A percentile compares a stretch with the other conserved stretches of the same genome.
These are phyloP conservation scores for Rhizophora apiculata DNA, from an alignment of 345 rosid genomes.

Conservation along the genomic window DNA sequence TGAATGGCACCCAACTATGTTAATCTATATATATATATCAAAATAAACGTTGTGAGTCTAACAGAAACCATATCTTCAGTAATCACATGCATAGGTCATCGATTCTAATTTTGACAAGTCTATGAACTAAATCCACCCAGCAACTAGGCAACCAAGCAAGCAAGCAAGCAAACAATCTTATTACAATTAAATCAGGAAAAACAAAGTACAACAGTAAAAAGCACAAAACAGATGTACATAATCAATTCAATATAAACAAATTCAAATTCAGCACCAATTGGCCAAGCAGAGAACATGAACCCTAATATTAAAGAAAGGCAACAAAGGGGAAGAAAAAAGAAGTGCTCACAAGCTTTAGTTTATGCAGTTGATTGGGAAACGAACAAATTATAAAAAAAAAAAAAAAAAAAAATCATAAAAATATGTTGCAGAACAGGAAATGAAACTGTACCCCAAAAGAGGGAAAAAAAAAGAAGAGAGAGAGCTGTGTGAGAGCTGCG, in stretches of 20 bases:
- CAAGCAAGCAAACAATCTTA: too few relatives aligned
- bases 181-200: too few relatives aligned
- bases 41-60: too few relatives aligned
- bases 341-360: too few relatives aligned
- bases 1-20: conserved; percentile 7
- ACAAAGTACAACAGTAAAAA: background rate
- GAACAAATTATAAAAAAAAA: background rate
- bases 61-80: background rate
- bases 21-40: background rate
- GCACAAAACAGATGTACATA: background rate
- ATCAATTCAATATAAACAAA: background rate
- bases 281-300: conserved; percentile 6
- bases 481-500: too few relatives aligned
- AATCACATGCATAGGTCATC: background rate
- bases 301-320: conserved; percentile 23
- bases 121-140: background rate
- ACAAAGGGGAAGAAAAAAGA: background rate
- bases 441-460: too few relatives aligned
- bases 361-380: background rate
- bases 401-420: background rate
- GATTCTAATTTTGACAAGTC: background rate
- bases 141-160: too few relatives aligned
- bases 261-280: background rate
- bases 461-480: too few relatives aligned
- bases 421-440: too few relatives aligned